Conservation (phyloP, 805 yeast species). For the Myxozyma neglecta region DNA sequence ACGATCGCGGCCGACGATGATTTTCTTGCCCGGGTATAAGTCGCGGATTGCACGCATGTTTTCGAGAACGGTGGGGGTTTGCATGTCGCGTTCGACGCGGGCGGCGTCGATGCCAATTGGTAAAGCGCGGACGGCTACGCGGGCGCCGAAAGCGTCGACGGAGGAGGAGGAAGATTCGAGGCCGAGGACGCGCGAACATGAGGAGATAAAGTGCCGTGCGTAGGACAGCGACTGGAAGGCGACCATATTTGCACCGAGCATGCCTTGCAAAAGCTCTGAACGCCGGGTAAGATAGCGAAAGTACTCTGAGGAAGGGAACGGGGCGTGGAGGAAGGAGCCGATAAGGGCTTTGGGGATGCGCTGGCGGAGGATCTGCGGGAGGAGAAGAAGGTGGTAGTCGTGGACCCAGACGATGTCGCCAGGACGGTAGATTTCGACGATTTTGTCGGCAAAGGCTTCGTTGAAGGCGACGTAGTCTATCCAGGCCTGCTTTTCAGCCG, state of each 20-base stretch:
- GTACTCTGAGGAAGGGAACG: slow-evolving; percentile 95
- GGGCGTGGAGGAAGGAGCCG: slow-evolving; percentile 80
- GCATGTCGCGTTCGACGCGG: slow-evolving; percentile 64
- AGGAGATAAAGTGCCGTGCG: slow-evolving; percentile 85
- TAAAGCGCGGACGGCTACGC: slow-evolving; percentile 67
- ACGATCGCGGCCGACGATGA: slow-evolving; percentile 92
- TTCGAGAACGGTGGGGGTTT: slow-evolving; percentile 43
- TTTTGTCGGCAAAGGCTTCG: slow-evolving; percentile 82
- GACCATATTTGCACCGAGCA: slow-evolving; percentile 84
- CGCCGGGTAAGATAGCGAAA: slow-evolving; percentile 87
- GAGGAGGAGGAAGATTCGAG: slow-evolving; percentile 50
- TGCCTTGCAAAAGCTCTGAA: slow-evolving; percentile 78
- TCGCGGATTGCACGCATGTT: slow-evolving; percentile 63
- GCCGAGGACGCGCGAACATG: slow-evolving; percentile 85
- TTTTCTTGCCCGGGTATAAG: slow-evolving; percentile 51
- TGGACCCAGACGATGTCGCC: slow-evolving; percentile 94
- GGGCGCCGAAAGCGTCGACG: slow-evolving; percentile 68
- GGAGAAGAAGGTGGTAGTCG: slow-evolving; percentile 77
- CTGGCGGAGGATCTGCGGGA: slow-evolving; percentile 83
- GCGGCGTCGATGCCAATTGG: slow-evolving; percentile 89
- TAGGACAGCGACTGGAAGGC: slow-evolving; percentile 86
- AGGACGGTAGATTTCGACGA: slow-evolving; percentile 68
- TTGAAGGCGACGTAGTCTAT: slow-evolving; percentile 86
- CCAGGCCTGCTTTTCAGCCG: slow-evolving; percentile 76
- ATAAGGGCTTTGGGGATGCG: slow-evolving; percentile 69